Conservation (phyloP, 2,329 filamentous ascomycete genomes). For the Botrytis byssoidea region DNA sequence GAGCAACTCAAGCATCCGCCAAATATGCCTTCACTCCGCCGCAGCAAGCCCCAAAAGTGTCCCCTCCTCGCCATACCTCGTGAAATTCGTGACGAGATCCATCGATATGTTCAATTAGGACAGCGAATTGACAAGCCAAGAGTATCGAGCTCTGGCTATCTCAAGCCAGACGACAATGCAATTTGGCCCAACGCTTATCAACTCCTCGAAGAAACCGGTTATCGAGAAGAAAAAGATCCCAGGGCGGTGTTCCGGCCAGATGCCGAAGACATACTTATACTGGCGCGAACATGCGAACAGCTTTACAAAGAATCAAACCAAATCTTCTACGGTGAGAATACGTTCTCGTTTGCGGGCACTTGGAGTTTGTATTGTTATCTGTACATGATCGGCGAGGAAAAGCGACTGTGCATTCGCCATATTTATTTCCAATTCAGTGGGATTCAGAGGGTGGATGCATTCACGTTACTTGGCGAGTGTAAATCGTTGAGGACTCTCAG, state of each 20-base stretch:
- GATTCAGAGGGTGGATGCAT: background rate
- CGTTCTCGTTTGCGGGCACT: background rate
- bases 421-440: background rate
- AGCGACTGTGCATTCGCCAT: background rate
- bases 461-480: conserved; percentile 7
- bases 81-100: conserved; percentile 1
- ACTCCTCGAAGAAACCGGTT: background rate
- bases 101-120: background rate
- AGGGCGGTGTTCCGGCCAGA: background rate
- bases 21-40: background rate
- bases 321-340: background rate
- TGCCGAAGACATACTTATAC: background rate
- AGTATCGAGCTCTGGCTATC: background rate
- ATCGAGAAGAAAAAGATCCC: background rate
- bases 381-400: background rate
- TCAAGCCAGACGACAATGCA: background rate
- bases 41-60: background rate
- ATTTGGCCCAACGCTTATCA: background rate
- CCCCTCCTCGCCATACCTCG: background rate
- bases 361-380: conserved; percentile 1
- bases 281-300: conserved; percentile 2
- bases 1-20: background rate
- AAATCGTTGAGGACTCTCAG: background rate
- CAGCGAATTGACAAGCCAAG: background rate
- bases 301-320: conserved; percentile 10